Evolutionary conservation across 2,329 filamentous ascomycete species (phyloP).

Genomic region (Trichophyton benhamiae): DNA sequence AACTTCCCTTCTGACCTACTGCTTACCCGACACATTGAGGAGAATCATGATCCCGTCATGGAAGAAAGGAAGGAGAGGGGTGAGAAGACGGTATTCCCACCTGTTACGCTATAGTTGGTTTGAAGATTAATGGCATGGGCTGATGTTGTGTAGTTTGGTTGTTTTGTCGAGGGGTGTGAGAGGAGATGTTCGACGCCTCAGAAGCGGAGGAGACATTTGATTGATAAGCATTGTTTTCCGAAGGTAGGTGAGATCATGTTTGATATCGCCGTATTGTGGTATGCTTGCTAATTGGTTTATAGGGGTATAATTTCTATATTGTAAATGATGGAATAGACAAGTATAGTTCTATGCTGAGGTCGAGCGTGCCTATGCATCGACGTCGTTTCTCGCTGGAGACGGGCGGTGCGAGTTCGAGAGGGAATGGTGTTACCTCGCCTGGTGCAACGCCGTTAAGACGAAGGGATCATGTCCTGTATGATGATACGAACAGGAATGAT

Average conservation of each 20-base stretch:
- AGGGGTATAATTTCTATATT: conserved; percentile 75
- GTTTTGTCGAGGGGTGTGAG: conserved; percentile 82
- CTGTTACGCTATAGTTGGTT: background rate
- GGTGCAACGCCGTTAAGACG: conserved; percentile 19
- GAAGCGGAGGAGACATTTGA: conserved; percentile 76
- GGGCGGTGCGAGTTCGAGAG: background rate
- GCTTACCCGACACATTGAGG: conserved; percentile 72
- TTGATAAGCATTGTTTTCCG: conserved; percentile 90
- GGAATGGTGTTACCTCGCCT: background rate
- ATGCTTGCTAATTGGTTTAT: background rate
- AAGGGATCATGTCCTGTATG: conserved; percentile 11
- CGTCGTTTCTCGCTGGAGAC: conserved; percentile 23
- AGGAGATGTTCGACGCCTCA: conserved; percentile 69
- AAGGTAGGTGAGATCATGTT: conserved; percentile 31
- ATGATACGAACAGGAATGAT: background rate
- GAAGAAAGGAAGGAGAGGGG: conserved; percentile 62
- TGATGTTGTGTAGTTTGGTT: conserved; percentile 51
- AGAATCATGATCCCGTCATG: conserved; percentile 75
- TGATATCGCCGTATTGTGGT: background rate
- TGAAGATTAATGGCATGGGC: background rate
- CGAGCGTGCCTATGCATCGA: conserved; percentile 18
- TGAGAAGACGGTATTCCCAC: conserved; percentile 59
- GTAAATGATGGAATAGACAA: conserved; percentile 84
- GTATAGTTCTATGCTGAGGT: conserved; percentile 61
- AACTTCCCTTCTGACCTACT: conserved; percentile 82